Conservation (phyloP, 306 rosid genomes). For the Cotoneaster glaucophyllus region DNA sequence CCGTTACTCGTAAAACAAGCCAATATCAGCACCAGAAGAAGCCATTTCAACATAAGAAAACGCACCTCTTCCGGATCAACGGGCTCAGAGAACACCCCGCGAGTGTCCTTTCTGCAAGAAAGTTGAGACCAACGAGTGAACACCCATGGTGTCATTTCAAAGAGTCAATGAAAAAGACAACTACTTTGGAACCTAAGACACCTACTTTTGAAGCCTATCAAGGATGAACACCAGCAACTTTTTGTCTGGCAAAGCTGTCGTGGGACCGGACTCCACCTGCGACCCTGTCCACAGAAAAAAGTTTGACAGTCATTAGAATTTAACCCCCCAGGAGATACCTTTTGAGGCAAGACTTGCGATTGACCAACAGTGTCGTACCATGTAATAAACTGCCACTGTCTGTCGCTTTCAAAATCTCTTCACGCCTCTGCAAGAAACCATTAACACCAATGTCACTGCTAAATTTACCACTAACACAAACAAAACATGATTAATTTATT, state of each 20-base stretch:
- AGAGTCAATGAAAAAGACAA: slow-evolving; percentile 12
- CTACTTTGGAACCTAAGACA: slow-evolving; percentile 19
- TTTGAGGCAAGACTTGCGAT: slow-evolving; percentile 25
- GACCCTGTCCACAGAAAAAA: slow-evolving; percentile 69
- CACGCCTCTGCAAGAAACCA: slow-evolving; percentile 56
- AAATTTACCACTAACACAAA: slow-evolving; percentile 15
- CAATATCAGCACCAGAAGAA: slow-evolving; percentile 1
- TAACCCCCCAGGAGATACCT: slow-evolving; percentile 21
- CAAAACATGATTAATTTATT: neutral
- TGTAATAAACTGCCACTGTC: slow-evolving; percentile 45
- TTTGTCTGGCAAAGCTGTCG: slow-evolving; percentile 98
- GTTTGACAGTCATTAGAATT: slow-evolving; percentile 24
- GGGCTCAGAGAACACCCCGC: slow-evolving; percentile 87
- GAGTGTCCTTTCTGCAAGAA: slow-evolving; percentile 82
- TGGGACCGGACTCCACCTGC: slow-evolving; percentile 94
- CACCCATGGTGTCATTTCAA: slow-evolving; percentile 6
- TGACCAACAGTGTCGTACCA: slow-evolving; percentile 56
- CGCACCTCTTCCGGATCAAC: slow-evolving; percentile 90
- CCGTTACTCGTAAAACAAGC: neutral
- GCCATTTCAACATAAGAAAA: neutral
- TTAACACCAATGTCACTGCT: slow-evolving; percentile 34
- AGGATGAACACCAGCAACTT: slow-evolving; percentile 98
- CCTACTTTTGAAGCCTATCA: slow-evolving; percentile 97
- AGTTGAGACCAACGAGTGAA: slow-evolving; percentile 26
- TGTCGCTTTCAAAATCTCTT: slow-evolving; percentile 79